Conservation (phyloP, 108 stramenopile genomes). For the Nannochloropsis granulata region DNA sequence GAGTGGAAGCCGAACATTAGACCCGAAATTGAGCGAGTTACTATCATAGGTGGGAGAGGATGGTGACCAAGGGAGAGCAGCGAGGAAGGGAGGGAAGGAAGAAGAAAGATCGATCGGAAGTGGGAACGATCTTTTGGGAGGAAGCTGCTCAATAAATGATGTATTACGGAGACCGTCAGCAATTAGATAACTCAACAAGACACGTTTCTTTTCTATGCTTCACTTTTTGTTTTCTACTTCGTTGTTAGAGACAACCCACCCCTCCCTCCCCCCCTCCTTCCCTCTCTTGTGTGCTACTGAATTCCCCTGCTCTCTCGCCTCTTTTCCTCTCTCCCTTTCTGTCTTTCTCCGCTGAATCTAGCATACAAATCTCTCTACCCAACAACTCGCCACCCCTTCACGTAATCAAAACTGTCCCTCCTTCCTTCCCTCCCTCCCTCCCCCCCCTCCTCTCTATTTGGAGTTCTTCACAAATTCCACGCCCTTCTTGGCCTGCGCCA, state of each 20-base stretch:
- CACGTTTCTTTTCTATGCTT: too few relatives aligned
- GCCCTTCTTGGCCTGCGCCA: conserved; percentile 55
- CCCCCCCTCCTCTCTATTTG: neutral
- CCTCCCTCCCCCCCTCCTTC: too few relatives aligned
- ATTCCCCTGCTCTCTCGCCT: neutral
- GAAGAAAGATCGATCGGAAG: neutral
- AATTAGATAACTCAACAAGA: too few relatives aligned
- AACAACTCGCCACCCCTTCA: neutral
- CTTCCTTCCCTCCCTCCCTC: neutral
- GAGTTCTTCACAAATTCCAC: neutral
- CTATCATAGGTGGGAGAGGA: neutral
- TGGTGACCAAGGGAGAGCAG: neutral
- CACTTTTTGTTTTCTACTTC: too few relatives aligned
- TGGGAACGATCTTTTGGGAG: too few relatives aligned
- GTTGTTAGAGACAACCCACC: too few relatives aligned
- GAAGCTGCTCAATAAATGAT: too few relatives aligned
- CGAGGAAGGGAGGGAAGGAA: neutral
- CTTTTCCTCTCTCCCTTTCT: neutral
- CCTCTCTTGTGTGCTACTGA: too few relatives aligned
- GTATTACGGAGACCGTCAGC: too few relatives aligned
- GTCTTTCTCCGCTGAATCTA: conserved; percentile 42
- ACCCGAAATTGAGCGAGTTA: neutral
- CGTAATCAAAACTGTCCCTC: neutral
- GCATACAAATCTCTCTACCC: conserved; percentile 49
- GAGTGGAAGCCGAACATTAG: neutral